These are phyloP conservation scores for Chloris gayana DNA, from an alignment of 176 grass and related monocot species.

Conservation along the genomic window DNA sequence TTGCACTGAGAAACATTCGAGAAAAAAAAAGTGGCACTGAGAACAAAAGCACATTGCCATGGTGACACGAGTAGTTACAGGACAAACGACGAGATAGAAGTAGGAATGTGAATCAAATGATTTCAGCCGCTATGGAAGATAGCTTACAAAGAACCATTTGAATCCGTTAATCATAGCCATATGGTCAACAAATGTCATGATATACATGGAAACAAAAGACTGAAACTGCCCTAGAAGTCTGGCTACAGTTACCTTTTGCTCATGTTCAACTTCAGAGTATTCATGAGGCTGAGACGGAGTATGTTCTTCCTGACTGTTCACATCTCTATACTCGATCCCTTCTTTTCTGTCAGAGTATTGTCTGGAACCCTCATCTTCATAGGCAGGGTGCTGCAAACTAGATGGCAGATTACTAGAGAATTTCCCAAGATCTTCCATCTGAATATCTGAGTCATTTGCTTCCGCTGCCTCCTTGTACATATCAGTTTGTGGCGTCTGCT, in stretches of 20 bases:
- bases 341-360: slow-evolving; percentile 45
- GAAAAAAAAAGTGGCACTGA: slow-evolving; percentile 46
- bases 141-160: background rate
- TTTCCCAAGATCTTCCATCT: slow-evolving; percentile 43
- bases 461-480: slow-evolving; percentile 39
- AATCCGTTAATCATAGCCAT: slow-evolving; percentile 16
- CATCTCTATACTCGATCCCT: slow-evolving; percentile 46
- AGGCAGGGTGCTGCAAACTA: slow-evolving; percentile 22
- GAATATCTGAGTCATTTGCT: slow-evolving; percentile 36
- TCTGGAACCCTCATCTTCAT: slow-evolving; percentile 52
- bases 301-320: slow-evolving; percentile 45
- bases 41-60: slow-evolving; percentile 35
- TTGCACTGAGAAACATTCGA: slow-evolving; percentile 45
- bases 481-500: slow-evolving; percentile 45
- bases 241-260: slow-evolving; percentile 46
- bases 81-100: slow-evolving; percentile 24
- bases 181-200: slow-evolving; percentile 7
- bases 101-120: slow-evolving; percentile 21
- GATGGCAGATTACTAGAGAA: slow-evolving; percentile 29
- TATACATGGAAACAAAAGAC: slow-evolving; percentile 26
- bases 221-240: background rate
- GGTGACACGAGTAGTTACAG: background rate
- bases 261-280: slow-evolving; percentile 24
- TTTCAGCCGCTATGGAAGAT: slow-evolving; percentile 13
- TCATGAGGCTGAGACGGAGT: slow-evolving; percentile 47